Evolutionary conservation across 192 early-diverging fungal species (phyloP).

Genomic region (Tieghemiomyces parasiticus): DNA sequence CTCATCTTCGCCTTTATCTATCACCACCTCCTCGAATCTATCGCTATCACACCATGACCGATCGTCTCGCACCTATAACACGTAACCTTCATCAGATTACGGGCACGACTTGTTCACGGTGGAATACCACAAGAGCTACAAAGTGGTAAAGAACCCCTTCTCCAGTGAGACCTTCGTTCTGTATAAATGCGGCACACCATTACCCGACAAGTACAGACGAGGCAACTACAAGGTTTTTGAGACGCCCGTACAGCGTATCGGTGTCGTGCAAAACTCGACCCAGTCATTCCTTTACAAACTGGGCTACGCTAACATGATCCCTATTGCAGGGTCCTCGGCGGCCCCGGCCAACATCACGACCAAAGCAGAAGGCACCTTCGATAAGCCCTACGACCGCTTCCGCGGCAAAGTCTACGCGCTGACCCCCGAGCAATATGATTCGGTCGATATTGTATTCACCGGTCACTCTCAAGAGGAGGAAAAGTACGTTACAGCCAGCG

Average conservation of each 20-base stretch:
- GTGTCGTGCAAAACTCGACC: neutral
- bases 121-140: neutral
- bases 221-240: neutral
- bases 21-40: neutral
- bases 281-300: neutral
- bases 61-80: neutral
- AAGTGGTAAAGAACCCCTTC: neutral
- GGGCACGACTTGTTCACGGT: neutral
- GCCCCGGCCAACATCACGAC: neutral
- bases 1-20: neutral
- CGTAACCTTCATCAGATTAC: neutral
- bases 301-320: neutral
- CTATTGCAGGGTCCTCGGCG: neutral
- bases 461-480: neutral
- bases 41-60: neutral
- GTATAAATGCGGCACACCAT: neutral
- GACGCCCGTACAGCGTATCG: neutral
- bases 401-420: neutral
- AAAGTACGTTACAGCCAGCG: neutral
- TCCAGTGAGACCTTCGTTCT: neutral
- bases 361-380: neutral
- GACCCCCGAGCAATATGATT: neutral
- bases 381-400: slow-evolving; percentile 3
- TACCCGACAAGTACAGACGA: neutral
- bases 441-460: neutral